Evolutionary conservation across 495 filamentous ascomycete genomes (phyloP), one percentile per base, ranked within the genome.

Genomic region (Cairneyella variabilis): DNA sequence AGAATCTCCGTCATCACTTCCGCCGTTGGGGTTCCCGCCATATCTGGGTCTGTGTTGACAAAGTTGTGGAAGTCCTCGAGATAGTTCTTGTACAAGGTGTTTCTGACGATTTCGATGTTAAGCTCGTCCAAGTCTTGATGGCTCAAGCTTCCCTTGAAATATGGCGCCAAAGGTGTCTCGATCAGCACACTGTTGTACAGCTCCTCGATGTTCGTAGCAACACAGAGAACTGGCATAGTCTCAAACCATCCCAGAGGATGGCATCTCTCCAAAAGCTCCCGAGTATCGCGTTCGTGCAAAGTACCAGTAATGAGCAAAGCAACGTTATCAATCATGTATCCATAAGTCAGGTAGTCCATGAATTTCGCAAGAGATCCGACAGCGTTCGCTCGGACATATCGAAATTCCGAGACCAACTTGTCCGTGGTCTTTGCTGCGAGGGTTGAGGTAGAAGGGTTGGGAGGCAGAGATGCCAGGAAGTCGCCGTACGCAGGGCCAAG

Each of bases 261-360:
- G 70, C 95, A 97, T 63, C 93, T 81, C 60, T 97, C 93, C 46
- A 99, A 72, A 58, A 99, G 81, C 71, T 98, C 95, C 37, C 91
- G 82, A 12, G 95, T 98, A 72, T 99, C 95, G 64, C 93, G 83
- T 72, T 97, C 95, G 69, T 97, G 93, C 17, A 99, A 80, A 17
- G 95, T 99, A 56, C 95, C 93, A 32, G 93, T 99, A 69, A 99
- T 99, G 61, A 99, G 83, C 20, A 99, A 84, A 22, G 93, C 95
- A 36, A 99, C 90, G 67, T 99, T 99, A 71, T 99, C 93, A 70
- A 99, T 99, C 93, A 99, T 99, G 76, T 99, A 99, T 41, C 90
- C 91, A 64, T 99, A 97, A 10, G 92, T 97, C 50, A 99, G 74
- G 69, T 96, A 99, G 64, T 96, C 89, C 73, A 97, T 85, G 69